Evolutionary conservation across 2,329 filamentous ascomycete genomes (phyloP), one percentile per base, ranked within the genome.

Genomic region (Xylaria sp.): DNA sequence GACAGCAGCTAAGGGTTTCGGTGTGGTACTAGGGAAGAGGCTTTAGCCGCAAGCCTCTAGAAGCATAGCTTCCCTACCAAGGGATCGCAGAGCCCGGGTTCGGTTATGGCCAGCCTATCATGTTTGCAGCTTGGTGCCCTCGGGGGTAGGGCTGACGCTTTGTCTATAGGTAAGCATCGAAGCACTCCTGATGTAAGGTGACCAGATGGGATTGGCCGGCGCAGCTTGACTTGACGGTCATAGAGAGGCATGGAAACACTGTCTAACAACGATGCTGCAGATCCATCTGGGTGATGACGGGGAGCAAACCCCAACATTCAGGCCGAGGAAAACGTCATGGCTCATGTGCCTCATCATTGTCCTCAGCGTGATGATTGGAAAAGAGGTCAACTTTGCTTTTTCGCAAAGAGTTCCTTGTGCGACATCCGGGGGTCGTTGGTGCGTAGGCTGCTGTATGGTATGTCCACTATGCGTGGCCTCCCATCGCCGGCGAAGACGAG

Each of bases 71-170:
- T 8, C 17, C 44, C 44, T 50, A 44, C 17, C 46, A 37, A 52
- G 42, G 50, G 49, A 53, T 47, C 46, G 38, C 26, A 34, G 44
- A 44, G 43, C 48, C 39, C 52, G 41, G 39, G 46, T 48, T 49
- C 56, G 56, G 59, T 48, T 51, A 52, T 53, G 17, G 43, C 39
- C 40, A n/a, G 24, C 44, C 46, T 49, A 24, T 42, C 51, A 52
- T 47, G 49, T 45, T 42, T 39, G 42, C 39, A 22, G 45, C 50
- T 47, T 52, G 39, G 42, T 54, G 24, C 43, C 17, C 29, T 48
- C n/a, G 52, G n/a, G n/a, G n/a, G 48, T 56, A 60, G 59, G 60
- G 60, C 60, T 62, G 57, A 62, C 60, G 53, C 42, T 45, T 43
- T 22, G n/a, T n/a, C 45, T 42, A 60, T 55, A 54, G 52, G 48